phyloP scores from a whole-genome alignment of 306 rosid genomes.

The Castanea crenata region DNA sequence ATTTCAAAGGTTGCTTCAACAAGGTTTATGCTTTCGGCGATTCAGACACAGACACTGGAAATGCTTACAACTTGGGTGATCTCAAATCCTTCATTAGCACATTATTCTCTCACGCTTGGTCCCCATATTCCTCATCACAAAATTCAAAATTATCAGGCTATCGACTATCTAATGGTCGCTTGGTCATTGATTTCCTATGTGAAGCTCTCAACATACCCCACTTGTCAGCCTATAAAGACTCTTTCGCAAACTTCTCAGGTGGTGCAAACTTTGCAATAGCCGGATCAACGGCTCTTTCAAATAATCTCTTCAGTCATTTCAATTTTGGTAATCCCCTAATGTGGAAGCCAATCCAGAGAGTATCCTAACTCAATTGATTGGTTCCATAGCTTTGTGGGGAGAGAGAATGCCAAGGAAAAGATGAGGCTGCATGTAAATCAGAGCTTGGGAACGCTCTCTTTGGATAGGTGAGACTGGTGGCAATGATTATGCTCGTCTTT shows the following conservation, averaged over 20 bases:
- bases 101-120: neutral
- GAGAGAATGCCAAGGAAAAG: neutral
- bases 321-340: neutral
- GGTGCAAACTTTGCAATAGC: slow-evolving; percentile 26
- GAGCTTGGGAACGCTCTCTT: slow-evolving; percentile 3
- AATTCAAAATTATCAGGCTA: neutral
- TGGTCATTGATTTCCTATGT: slow-evolving; percentile 17
- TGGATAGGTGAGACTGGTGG: slow-evolving; percentile 27
- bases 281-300: slow-evolving; percentile 6
- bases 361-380: slow-evolving; percentile 16
- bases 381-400: slow-evolving; percentile 1
- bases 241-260: neutral
- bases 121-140: neutral
- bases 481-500: slow-evolving; percentile 22
- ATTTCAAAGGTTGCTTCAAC: slow-evolving; percentile 15
- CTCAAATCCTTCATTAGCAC: neutral
- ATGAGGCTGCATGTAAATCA: neutral
- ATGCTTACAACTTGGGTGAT: slow-evolving; percentile 7
- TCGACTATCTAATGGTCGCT: slow-evolving; percentile 9
- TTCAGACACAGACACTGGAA: slow-evolving; percentile 26
- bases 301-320: neutral
- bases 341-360: slow-evolving; percentile 17
- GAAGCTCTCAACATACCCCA: neutral
- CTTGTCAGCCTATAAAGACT: neutral
- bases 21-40: slow-evolving; percentile 27